Evolutionary conservation across 2,329 filamentous ascomycete genomes (phyloP), one percentile per base, ranked within the genome.

Genomic region (Mycosphaerella arachidis): DNA sequence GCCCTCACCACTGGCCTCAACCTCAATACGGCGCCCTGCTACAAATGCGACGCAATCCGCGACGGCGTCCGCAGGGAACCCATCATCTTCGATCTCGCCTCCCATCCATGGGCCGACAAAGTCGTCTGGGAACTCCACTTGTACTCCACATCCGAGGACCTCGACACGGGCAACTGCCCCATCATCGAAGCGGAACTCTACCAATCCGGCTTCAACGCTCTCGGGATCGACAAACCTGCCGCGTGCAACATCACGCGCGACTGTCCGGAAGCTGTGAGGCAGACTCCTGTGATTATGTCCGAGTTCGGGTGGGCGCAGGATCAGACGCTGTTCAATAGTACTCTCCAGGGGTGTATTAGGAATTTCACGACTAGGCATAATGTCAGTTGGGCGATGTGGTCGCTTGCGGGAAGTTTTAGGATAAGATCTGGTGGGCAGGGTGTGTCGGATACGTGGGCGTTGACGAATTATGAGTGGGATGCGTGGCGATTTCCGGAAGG

Each of bases 381-480:
- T 27, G 71, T 82, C 30, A 78, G 77, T 68, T 82, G 79, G 80
- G 77, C 78, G 63, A 76, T 80, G 72, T 82, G 80, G 79, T 71
- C 73, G 53, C 68, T 82, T 48, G 79, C 79, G 0, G 80, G 79
- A 0, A 79, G 76, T 52, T 82, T 80, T 64, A 72, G 79, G 35
- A 74, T 79, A 46, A 68, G 79, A 13, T 74, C 72, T 6, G 79
- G 79, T 27, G 74, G 71, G 0, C 79, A 81, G 67, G 78, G 75
- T 3, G 68, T 81, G 6, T 67, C 70, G 5, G 79, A 82, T 67
- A 79, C 76, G 0, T 82, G 80, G 80, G 80, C 78, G 0, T 61
- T 82, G 68, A 76, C 75, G 43, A 81, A 75, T 58, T 74, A 73
- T 13, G 74, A 81, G 56, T 82, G 78, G 77, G 72, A 70, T 10